Evolutionary conservation across 805 yeast genomes (phyloP), one percentile per base, ranked within the genome.

Genomic region (Candida easanensis): DNA sequence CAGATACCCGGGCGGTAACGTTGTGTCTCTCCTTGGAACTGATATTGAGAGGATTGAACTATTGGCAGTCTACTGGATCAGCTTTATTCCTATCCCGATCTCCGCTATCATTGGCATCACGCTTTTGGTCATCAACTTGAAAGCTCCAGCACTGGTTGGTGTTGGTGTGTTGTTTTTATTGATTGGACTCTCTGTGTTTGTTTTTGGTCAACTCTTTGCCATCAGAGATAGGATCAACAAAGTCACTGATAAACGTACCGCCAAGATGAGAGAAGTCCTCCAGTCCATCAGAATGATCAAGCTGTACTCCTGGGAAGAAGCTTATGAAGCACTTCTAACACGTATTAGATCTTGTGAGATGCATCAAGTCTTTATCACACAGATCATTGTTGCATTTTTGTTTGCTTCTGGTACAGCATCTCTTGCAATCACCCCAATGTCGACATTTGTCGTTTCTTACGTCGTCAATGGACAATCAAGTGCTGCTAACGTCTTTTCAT

Each of bases 241-340:
- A 9, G 71, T 61, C 52, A 84, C 88, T 13, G 93, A 85, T 60
- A 56, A 65, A 22, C 73, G 95, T 52, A 80, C 84, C 13, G 64
- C 69, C 37, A 64, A 67, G 49, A 71, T 80, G 47, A 76, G 81
- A 51, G 87, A 82, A 55, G 72, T 80, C 11, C 63, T 82, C 46
- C 71, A 70, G 49, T 72, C 77, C 53, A 73, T 82, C 63, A 80
- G 77, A 52, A 73, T 82, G 58, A 83, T 87, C 62, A 87, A 87
- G 65, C 82, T 73, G 60, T 88, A 87, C 58, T 80, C 90, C 3
- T 87, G 95, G 95, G 96, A 88, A 64, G 70, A 70, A n/a, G 86
- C 95, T 1, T 88, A 84, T 59, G 66, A 69, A 35, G 62, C 69
- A 8, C 61, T 73, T 34, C 71, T 88, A 30, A 54, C 74, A 4